phyloP scores from a whole-genome alignment of 257 asterid genomes.

The Gentiana dahurica region DNA sequence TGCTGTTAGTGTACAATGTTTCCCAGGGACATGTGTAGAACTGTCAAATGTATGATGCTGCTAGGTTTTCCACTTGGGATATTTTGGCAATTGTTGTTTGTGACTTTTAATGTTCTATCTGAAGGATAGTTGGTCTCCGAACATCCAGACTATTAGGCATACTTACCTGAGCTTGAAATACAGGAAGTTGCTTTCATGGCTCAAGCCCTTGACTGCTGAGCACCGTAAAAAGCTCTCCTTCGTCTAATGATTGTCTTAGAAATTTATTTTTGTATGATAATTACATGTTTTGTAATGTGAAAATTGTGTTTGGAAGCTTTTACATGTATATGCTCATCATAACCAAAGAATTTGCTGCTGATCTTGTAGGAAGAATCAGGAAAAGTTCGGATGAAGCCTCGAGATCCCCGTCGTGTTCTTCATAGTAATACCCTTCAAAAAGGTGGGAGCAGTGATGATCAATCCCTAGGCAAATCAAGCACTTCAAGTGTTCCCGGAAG shows the following conservation, averaged over 20 bases:
- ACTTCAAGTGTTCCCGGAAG: conserved; percentile 24
- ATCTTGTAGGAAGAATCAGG: conserved; percentile 69
- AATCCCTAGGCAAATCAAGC: conserved; percentile 24
- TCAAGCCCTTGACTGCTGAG: too few species aligned
- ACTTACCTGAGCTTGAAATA: too few species aligned
- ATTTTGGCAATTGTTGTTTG: too few species aligned
- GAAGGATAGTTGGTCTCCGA: not conserved
- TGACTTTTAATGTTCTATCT: not conserved
- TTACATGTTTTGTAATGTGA: too few species aligned
- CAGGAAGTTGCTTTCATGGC: too few species aligned
- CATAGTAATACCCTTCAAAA: conserved; percentile 42
- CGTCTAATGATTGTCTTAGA: not conserved
- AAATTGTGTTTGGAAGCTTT: not conserved
- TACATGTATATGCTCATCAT: conserved; percentile 2
- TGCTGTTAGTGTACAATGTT: too few species aligned
- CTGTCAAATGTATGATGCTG: too few species aligned
- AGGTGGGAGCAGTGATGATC: conserved; percentile 38
- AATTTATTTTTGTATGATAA: not conserved
- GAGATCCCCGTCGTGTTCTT: conserved; percentile 91
- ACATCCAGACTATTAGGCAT: too few species aligned
- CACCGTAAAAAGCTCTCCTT: too few species aligned
- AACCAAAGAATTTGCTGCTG: not conserved
- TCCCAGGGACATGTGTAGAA: too few species aligned
- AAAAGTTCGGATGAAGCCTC: conserved; percentile 81
- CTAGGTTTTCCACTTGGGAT: too few species aligned